phyloP scores from a whole-genome alignment of 306 rosid genomes.

The Comarum palustre region DNA sequence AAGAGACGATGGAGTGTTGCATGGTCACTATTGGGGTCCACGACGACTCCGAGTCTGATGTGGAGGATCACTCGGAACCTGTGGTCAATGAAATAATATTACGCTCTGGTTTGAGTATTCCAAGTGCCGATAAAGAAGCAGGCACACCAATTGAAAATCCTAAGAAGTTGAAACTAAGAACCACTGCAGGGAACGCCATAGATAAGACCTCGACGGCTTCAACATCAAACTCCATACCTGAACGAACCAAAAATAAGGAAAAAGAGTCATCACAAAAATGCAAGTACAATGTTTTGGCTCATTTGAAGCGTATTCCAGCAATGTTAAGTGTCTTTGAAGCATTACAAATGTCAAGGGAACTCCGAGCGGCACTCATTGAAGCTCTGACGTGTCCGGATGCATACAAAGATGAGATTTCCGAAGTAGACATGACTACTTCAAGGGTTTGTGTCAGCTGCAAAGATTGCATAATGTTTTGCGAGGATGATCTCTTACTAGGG shows the following conservation, averaged over 20 bases:
- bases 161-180: too few relatives aligned
- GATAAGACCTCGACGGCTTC: too few relatives aligned
- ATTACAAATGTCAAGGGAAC: background rate
- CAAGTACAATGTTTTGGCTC: background rate
- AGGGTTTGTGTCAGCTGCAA: background rate
- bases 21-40: too few relatives aligned
- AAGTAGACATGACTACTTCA: fast-evolving
- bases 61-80: too few relatives aligned
- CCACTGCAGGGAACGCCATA: background rate
- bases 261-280: background rate
- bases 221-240: too few relatives aligned
- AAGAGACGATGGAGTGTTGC: too few relatives aligned
- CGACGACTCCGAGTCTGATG: too few relatives aligned
- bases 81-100: too few relatives aligned
- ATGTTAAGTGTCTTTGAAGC: background rate
- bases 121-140: background rate
- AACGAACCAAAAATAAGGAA: too few relatives aligned
- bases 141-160: background rate
- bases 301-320: background rate
- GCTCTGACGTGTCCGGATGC: background rate
- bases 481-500: background rate
- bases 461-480: background rate
- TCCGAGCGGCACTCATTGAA: background rate
- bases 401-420: background rate
- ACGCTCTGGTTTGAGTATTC: background rate